Conservation (phyloP, 495 filamentous ascomycete genomes). For the Amniculicola lignicola region DNA sequence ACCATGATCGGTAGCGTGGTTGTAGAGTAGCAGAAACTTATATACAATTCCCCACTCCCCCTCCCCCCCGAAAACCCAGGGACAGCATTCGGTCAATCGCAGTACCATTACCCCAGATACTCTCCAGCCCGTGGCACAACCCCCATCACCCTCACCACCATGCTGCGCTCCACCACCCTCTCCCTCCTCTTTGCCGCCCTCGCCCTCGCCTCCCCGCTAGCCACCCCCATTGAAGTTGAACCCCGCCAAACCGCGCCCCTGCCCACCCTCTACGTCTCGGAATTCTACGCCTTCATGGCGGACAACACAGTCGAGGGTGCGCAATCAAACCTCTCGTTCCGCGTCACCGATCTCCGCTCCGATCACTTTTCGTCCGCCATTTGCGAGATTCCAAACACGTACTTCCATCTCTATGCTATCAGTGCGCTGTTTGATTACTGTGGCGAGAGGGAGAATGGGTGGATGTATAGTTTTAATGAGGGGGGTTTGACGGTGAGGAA, state of each 20-base stretch:
- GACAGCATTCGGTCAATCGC: background rate
- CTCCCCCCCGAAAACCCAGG: background rate
- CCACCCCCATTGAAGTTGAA: no score
- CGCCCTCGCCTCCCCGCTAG: background rate
- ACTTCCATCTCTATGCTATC: conserved; percentile 21
- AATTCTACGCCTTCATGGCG: conserved; percentile 21
- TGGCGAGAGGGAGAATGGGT: background rate
- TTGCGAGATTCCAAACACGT: conserved; percentile 17
- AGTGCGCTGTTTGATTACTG: conserved; percentile 14
- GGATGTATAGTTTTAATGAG: conserved; percentile 13
- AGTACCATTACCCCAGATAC: background rate
- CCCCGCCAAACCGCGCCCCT: conserved; percentile 6
- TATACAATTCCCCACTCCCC: background rate
- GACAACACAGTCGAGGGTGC: conserved; percentile 12
- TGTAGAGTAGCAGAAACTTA: background rate
- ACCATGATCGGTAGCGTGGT: no score
- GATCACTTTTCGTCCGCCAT: background rate
- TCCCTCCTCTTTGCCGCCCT: background rate
- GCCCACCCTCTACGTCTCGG: conserved; percentile 1
- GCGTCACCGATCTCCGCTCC: conserved; percentile 9
- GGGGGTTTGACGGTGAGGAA: conserved; percentile 8
- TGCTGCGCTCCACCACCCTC: background rate
- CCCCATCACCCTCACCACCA: background rate
- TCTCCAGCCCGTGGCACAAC: background rate
- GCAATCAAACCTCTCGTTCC: conserved; percentile 25